phyloP scores from a whole-genome alignment of 352 stramenopile species.

The Phytophthora kernoviae region DNA sequence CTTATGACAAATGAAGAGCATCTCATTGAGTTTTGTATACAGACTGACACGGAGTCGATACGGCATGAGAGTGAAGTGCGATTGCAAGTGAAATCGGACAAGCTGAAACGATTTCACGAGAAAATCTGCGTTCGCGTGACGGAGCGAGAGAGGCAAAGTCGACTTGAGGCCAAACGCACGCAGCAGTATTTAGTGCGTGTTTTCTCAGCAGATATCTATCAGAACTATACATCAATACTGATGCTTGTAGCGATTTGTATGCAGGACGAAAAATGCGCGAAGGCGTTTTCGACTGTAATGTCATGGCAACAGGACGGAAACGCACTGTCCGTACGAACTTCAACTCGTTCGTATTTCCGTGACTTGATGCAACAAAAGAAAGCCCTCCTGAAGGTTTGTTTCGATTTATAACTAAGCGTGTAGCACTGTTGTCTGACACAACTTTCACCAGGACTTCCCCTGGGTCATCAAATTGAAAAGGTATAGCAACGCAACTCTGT shows the following conservation, averaged over 20 bases:
- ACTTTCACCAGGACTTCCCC: conserved; percentile 19
- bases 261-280: conserved; percentile 47
- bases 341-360: conserved; percentile 17
- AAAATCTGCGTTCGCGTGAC: conserved; percentile 66
- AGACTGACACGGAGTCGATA: conserved; percentile 45
- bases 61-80: conserved; percentile 40
- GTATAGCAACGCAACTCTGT: conserved; percentile 12
- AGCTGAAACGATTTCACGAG: conserved; percentile 63
- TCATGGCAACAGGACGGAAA: conserved; percentile 2
- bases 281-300: conserved; percentile 32
- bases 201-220: background rate
- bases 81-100: conserved; percentile 36
- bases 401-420: background rate
- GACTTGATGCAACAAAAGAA: conserved; percentile 23
- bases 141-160: conserved; percentile 47
- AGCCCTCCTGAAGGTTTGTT: conserved; percentile 23
- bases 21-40: conserved; percentile 1
- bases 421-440: background rate
- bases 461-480: conserved; percentile 44
- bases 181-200: conserved; percentile 30
- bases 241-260: background rate
- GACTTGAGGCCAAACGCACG: conserved; percentile 22
- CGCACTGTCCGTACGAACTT: conserved; percentile 1
- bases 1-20: background rate
- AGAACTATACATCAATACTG: too few species aligned